A percentile compares a stretch with the other conserved stretches of the same genome.
Conservation (phyloP, 345 rosid genomes). For the Gynandropsis gynandra region DNA sequence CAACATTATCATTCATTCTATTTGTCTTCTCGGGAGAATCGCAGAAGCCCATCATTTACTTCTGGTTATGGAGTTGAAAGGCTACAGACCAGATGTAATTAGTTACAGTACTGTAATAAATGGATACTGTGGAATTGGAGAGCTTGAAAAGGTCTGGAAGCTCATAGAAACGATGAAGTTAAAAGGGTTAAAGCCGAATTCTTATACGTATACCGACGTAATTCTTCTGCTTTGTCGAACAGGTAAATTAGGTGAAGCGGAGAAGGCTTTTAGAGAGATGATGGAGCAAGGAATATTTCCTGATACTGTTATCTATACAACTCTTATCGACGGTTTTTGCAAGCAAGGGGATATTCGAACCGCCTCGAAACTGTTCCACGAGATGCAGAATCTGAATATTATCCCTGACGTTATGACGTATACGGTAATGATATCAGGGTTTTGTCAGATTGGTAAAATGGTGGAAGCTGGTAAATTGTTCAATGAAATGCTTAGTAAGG, state of each 20-base stretch:
- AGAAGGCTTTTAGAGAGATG: constrained; percentile 60
- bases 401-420: constrained; percentile 64
- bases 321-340: constrained; percentile 74
- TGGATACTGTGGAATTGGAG: constrained; percentile 62
- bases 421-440: constrained; percentile 67
- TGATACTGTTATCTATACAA: constrained; percentile 68
- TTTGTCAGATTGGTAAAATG: constrained; percentile 56
- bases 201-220: constrained; percentile 66
- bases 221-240: constrained; percentile 50
- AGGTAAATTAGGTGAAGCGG: constrained; percentile 53
- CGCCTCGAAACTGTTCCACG: constrained; percentile 47
- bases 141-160: constrained; percentile 39
- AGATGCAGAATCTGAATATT: constrained; percentile 45
- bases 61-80: constrained; percentile 61
- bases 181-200: constrained; percentile 58
- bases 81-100: constrained; percentile 69
- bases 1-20: constrained; percentile 57
- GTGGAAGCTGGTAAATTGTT: constrained; percentile 60
- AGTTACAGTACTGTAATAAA: constrained; percentile 73
- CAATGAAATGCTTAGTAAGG: constrained; percentile 48
- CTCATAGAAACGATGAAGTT: constrained; percentile 63
- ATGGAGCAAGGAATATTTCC: constrained; percentile 42
- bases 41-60: constrained; percentile 73
- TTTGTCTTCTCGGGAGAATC: constrained; percentile 48
- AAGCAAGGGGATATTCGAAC: constrained; percentile 44